These are phyloP conservation scores for Trichoderma sp. DNA, from an alignment of 2,329 filamentous ascomycete genomes.

Conservation along the genomic window DNA sequence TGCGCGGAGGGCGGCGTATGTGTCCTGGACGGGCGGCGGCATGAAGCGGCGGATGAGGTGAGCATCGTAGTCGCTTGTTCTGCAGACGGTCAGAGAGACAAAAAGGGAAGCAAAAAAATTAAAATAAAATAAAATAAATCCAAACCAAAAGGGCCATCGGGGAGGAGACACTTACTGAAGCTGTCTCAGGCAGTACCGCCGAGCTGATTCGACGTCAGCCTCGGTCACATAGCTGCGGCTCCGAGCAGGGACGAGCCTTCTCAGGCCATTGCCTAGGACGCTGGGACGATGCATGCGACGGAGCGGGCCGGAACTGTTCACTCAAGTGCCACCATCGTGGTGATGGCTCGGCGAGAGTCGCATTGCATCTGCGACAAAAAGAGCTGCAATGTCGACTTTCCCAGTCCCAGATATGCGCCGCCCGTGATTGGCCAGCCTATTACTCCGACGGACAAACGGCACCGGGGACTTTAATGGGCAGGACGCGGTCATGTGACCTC, in stretches of 20 bases:
- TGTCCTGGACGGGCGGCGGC: slow-evolving; percentile 68
- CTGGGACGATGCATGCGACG: slow-evolving; percentile 40
- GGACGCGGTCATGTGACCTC: slow-evolving; percentile 41
- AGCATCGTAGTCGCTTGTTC: slow-evolving; percentile 89
- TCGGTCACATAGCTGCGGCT: slow-evolving; percentile 44
- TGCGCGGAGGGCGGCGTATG: slow-evolving; percentile 85
- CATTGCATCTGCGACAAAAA: slow-evolving; percentile 8
- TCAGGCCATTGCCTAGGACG: slow-evolving; percentile 38
- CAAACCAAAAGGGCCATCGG: not conserved
- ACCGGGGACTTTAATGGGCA: not conserved
- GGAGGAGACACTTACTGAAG: slow-evolving; percentile 41
- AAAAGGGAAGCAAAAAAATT: too few relatives aligned
- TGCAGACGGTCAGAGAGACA: too few relatives aligned
- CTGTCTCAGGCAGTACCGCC: slow-evolving; percentile 53
- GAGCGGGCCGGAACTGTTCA: not conserved
- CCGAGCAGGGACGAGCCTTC: slow-evolving; percentile 32
- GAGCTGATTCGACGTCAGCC: slow-evolving; percentile 50
- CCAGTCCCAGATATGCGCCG: slow-evolving; percentile 1
- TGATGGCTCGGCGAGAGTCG: slow-evolving; percentile 8
- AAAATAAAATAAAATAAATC: not conserved
- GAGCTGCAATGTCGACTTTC: not conserved
- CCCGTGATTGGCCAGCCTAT: slow-evolving; percentile 4
- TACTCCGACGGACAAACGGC: slow-evolving; percentile 13
- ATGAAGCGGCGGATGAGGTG: slow-evolving; percentile 84
- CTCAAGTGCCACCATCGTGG: slow-evolving; percentile 11